Percentiles rank a stretch among this genome's conserved stretches.
These are phyloP conservation scores for Viridothelium virens DNA, from an alignment of 495 filamentous ascomycete species.

Conservation along the genomic window DNA sequence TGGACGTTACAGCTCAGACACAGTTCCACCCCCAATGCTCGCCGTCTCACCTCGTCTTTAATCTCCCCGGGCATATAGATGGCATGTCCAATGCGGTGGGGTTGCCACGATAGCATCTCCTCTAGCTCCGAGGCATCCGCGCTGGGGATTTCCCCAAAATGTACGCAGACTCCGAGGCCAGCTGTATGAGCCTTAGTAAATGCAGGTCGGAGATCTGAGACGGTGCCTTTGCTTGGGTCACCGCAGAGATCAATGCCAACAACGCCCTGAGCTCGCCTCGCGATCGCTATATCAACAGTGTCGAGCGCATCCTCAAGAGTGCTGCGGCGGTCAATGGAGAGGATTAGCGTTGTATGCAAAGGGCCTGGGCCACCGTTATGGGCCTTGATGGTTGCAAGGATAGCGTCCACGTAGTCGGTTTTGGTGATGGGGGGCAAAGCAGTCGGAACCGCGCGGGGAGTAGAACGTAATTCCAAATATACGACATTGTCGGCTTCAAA, in stretches of 20 bases:
- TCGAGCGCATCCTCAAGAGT: constrained; percentile 48
- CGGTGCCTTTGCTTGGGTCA: constrained; percentile 57
- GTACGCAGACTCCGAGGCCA: constrained; percentile 59
- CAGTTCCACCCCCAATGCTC: constrained; percentile 59
- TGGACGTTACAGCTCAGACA: constrained; percentile 78
- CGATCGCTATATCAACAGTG: constrained; percentile 54
- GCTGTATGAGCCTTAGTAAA: constrained; percentile 48
- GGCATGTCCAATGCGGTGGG: constrained; percentile 71
- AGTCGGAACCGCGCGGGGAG: constrained; percentile 54
- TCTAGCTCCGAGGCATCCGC: constrained; percentile 48
- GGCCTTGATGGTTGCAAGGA: constrained; percentile 51
- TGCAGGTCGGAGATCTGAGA: constrained; percentile 48
- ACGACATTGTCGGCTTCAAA: constrained; percentile 66
- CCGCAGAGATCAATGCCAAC: constrained; percentile 79
- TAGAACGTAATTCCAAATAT: constrained; percentile 77
- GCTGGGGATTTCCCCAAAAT: constrained; percentile 64
- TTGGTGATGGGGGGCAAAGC: constrained; percentile 44
- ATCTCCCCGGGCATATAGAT: constrained; percentile 58
- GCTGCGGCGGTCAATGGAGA: constrained; percentile 66
- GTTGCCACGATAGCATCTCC: constrained; percentile 54
- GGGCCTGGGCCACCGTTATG: constrained; percentile 36
- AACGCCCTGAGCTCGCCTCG: constrained; percentile 42
- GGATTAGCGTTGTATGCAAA: constrained; percentile 56
- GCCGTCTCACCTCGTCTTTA: constrained; percentile 47
- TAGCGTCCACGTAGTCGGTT: constrained; percentile 54